phyloP scores from a whole-genome alignment of 2,329 filamentous ascomycete species.

The Balansia obtecta region DNA sequence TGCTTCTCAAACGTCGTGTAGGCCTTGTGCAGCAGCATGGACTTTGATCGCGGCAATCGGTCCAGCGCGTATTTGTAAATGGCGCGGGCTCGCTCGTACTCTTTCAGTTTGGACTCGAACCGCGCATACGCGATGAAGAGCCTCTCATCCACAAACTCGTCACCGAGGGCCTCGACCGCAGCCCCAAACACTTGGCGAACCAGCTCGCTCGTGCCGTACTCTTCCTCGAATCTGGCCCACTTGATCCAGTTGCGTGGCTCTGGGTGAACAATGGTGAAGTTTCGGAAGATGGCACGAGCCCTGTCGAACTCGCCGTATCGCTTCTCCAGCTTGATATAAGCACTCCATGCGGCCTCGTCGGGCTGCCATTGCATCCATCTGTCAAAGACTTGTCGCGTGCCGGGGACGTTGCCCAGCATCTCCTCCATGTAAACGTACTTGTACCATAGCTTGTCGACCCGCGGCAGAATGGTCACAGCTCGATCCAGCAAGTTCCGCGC shows the following conservation, averaged over 20 bases:
- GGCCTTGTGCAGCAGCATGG: constrained; percentile 73
- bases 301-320: constrained; percentile 84
- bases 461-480: constrained; percentile 81
- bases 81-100: constrained; percentile 82
- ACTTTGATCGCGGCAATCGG: constrained; percentile 77
- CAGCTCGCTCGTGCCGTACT: constrained; percentile 80
- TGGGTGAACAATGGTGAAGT: constrained; percentile 85
- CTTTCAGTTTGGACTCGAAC: constrained; percentile 88
- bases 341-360: constrained; percentile 87
- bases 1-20: constrained; percentile 99
- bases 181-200: constrained; percentile 85
- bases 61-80: constrained; percentile 97
- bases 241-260: constrained; percentile 98
- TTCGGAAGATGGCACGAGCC: constrained; percentile 78
- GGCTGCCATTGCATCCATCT: constrained; percentile 98
- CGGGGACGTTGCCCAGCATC: constrained; percentile 87
- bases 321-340: constrained; percentile 96
- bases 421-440: constrained; percentile 99
- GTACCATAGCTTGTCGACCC: constrained; percentile 96
- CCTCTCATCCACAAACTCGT: constrained; percentile 92
- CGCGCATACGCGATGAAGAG: constrained; percentile 92
- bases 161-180: constrained; percentile 79
- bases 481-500: constrained; percentile 88
- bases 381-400: constrained; percentile 88
- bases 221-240: constrained; percentile 95